A percentile compares a stretch with the other conserved stretches of the same genome.
phyloP scores from a whole-genome alignment of 148 eudicot genomes.

The Simmondsia chinensis region DNA sequence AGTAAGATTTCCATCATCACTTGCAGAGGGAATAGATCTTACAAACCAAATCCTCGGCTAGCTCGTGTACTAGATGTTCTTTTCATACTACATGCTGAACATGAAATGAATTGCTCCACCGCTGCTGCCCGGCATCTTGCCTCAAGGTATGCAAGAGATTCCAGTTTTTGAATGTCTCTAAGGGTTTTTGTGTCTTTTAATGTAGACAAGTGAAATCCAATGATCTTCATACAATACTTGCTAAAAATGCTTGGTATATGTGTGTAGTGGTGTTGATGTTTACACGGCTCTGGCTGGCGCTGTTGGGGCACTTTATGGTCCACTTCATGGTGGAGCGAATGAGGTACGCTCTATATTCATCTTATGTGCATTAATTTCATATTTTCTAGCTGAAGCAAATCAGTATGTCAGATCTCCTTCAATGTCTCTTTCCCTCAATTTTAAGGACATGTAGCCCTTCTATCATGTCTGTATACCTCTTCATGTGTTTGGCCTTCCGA shows the following conservation, averaged over 20 bases:
- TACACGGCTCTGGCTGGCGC: constrained; percentile 99
- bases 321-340: constrained; percentile 99
- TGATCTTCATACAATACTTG: too few species aligned
- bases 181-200: too few species aligned
- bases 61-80: constrained; percentile 92
- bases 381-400: too few species aligned
- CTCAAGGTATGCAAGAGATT: constrained; percentile 73
- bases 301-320: constrained; percentile 97
- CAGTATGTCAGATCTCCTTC: too few species aligned
- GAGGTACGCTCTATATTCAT: constrained; percentile 44
- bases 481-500: too few species aligned
- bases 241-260: constrained; percentile 1
- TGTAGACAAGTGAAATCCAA: too few species aligned
- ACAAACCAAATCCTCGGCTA: constrained; percentile 89
- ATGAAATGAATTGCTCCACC: constrained; percentile 99
- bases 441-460: too few species aligned
- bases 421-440: too few species aligned
- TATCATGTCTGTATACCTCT: too few species aligned
- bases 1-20: not conserved
- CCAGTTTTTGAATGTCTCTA: too few species aligned
- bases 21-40: constrained; percentile 76
- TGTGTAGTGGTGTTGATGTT: constrained; percentile 93
- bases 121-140: constrained; percentile 99
- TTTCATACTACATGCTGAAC: constrained; percentile 94
- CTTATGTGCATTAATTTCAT: not conserved